Evolutionary conservation across 768 basidiomycete genomes (phyloP).

Genomic region (Tremella mesenterica): DNA sequence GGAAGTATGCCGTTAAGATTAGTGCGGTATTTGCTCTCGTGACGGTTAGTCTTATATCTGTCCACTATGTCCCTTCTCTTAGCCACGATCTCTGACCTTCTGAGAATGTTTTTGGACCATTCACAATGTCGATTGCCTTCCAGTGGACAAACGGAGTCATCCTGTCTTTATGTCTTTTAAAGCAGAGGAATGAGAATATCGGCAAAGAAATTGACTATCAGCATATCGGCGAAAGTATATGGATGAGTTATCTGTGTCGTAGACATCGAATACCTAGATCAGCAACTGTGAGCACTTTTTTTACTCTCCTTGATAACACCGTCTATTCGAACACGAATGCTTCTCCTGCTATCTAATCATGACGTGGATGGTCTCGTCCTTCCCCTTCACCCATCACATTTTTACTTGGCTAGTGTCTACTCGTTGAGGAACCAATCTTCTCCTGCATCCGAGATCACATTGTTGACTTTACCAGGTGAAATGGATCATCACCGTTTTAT

Average conservation of each 20-base stretch:
- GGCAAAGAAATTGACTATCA: conserved; percentile 5
- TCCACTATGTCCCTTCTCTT: background rate
- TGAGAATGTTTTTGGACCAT: too few species aligned
- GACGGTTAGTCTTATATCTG: conserved; percentile 6
- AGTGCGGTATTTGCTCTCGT: conserved; percentile 4
- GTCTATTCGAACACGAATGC: background rate
- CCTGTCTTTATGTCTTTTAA: too few species aligned
- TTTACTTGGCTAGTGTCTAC: too few species aligned
- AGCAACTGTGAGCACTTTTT: conserved; percentile 5
- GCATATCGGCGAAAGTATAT: conserved; percentile 4
- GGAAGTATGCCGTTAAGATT: conserved; percentile 5
- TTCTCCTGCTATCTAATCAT: too few species aligned
- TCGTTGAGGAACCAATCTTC: too few species aligned
- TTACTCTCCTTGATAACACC: background rate
- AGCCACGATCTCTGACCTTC: background rate
- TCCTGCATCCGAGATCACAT: too few species aligned
- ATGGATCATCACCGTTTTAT: conserved; percentile 15
- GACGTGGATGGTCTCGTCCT: too few species aligned
- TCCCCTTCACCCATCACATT: too few species aligned
- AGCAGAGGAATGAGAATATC: background rate
- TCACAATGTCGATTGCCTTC: too few species aligned
- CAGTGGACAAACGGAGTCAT: too few species aligned
- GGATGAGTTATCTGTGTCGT: background rate
- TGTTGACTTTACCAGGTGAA: conserved; percentile 20
- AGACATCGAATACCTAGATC: background rate